These are phyloP conservation scores for Pythium myriotylum DNA, from an alignment of 352 stramenopile genomes.

Conservation along the genomic window DNA sequence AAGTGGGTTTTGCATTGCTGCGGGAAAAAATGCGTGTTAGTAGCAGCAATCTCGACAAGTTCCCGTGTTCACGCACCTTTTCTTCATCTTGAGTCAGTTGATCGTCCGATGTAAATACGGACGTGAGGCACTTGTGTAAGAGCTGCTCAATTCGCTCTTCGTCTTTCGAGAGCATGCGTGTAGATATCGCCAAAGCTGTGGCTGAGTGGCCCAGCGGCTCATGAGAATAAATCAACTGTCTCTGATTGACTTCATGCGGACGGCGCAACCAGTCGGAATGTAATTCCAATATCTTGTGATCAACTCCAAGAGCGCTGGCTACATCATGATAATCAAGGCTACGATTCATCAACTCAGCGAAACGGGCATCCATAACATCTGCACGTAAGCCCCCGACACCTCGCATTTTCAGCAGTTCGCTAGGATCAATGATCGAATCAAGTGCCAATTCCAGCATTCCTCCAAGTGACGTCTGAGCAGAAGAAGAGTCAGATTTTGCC, in stretches of 20 bases:
- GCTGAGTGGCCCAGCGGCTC: too few relatives aligned
- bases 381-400: conserved; percentile 3
- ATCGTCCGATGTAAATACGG: conserved; percentile 83
- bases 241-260: conserved; percentile 30
- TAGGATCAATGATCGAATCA: conserved; percentile 18
- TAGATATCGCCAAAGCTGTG: neutral
- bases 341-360: conserved; percentile 29
- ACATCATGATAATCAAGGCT: conserved; percentile 27
- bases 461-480: conserved; percentile 1
- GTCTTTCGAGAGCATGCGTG: conserved; percentile 60
- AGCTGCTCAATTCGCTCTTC: conserved; percentile 78
- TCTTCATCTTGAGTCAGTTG: conserved; percentile 53
- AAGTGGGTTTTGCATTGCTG: conserved; percentile 66
- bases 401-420: conserved; percentile 13
- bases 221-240: conserved; percentile 6
- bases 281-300: conserved; percentile 27
- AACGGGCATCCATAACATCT: conserved; percentile 19
- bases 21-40: conserved; percentile 4
- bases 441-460: conserved; percentile 21
- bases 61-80: conserved; percentile 37
- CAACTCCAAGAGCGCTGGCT: conserved; percentile 22
- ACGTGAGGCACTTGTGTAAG: conserved; percentile 83
- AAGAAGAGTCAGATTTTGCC: too few relatives aligned
- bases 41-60: too few relatives aligned
- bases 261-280: conserved; percentile 29